Evolutionary conservation across 371 early-diverging fungal species (phyloP), one percentile per base, ranked within the genome.

Genomic region (Thermomucor indicae-seudaticae): DNA sequence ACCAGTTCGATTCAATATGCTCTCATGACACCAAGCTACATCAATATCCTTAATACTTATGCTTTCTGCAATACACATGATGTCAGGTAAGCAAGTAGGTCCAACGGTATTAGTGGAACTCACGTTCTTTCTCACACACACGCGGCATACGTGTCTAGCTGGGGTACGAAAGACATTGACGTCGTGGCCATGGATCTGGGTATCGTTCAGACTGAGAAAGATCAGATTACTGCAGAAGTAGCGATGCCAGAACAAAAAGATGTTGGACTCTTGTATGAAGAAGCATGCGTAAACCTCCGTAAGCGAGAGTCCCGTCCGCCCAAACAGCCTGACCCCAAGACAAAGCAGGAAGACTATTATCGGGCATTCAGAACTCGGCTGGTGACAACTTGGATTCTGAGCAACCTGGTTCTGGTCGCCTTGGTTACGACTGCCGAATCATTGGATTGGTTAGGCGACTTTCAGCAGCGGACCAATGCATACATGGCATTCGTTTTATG

Each of bases 31-130:
- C 95, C 96, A 8, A 79, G 75, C 11, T 85, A 83, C 38, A 75
- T 92, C 51, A 96, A 95, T 67, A 87, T 96, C 40, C 64, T 96
- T 48, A 93, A 83, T 71, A 91, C 93, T 2, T 97, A 94, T 51
- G 94, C 96, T 0, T 96, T 90, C 64, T 91, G 93, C 58, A 91
- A 92, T 68, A 89, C 87, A 0, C 90, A 90, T 60, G 97, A 97
- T 60, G 92, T 96, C 43, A 83, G 84, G 29, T 60, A 55, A 24
- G 16, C 16, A 34, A n/a, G 10, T 16, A 40, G 11, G 29, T 32
- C n/a, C n/a, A n/a, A n/a, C n/a, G n/a, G n/a, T n/a, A n/a, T n/a
- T n/a, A n/a, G n/a, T n/a, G n/a, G n/a, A n/a, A n/a, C n/a, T n/a
- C n/a, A n/a, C n/a, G n/a, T n/a, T n/a, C 27, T 17, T 25, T n/a